phyloP scores from a whole-genome alignment of 2,329 filamentous ascomycete species.

The Rhynchosporium agropyri region DNA sequence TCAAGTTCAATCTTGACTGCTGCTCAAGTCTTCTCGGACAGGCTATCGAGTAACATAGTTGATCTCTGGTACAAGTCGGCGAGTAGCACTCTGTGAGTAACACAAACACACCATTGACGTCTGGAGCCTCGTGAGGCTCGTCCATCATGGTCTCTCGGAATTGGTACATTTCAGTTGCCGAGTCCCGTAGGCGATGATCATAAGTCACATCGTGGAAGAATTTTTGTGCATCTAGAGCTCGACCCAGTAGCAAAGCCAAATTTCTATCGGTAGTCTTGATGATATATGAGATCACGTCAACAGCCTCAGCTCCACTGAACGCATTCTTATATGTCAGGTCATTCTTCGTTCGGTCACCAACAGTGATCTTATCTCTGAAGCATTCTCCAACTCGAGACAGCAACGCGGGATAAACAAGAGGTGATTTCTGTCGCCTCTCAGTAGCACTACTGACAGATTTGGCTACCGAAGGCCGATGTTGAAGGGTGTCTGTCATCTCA shows the following conservation, averaged over 20 bases:
- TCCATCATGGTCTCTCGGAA: constrained; percentile 93
- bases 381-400: constrained; percentile 92
- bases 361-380: constrained; percentile 84
- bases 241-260: constrained; percentile 83
- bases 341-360: constrained; percentile 92
- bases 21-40: constrained; percentile 93
- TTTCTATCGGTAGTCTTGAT: constrained; percentile 97
- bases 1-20: constrained; percentile 90
- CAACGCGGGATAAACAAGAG: constrained; percentile 90
- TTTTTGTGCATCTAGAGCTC: constrained; percentile 94
- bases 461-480: constrained; percentile 59
- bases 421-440: constrained; percentile 56
- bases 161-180: constrained; percentile 93
- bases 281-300: constrained; percentile 93
- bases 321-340: constrained; percentile 96
- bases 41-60: constrained; percentile 96
- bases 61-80: constrained; percentile 92
- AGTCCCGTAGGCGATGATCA: constrained; percentile 91
- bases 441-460: constrained; percentile 41
- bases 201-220: constrained; percentile 99
- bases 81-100: constrained; percentile 97
- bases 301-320: constrained; percentile 93
- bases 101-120: constrained; percentile 94
- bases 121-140: constrained; percentile 68
- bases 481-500: constrained; percentile 52